Evolutionary conservation across 140 eudicot genomes (phyloP), one percentile per base, ranked within the genome.

Genomic region (Ambrosia hybrid): DNA sequence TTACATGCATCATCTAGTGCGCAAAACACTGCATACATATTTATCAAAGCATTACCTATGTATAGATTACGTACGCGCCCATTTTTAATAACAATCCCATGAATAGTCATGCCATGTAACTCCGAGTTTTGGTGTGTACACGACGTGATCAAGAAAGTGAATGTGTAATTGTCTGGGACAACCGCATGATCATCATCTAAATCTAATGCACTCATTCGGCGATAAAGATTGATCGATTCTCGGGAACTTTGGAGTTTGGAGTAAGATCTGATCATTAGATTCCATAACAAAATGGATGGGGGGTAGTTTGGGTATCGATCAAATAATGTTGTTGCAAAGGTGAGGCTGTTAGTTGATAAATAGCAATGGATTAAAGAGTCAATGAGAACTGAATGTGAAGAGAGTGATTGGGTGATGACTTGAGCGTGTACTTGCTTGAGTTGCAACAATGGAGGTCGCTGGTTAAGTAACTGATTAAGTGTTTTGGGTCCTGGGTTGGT

Each of bases 331-430:
- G 85, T 90, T 12, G 97, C 96, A 11, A 16, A 39, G 48, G 33
- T 67, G 41, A 88, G 60, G 62, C 39, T 71, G 4, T 83, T 79
- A 59, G 56, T 53, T 75, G 80, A 84, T 16, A 93, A 75, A 62
- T 93, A 88, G 59, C 91, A 85, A 59, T 90, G 98, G 58, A 93
- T 83, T 65, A 93, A 83, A 67, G 96, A 90, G 82, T 91, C 81
- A 13, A 68, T 65, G 14, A 90, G 55, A 14, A 60, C 51, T 7
- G 78, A 48, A 7, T 71, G 51, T 10, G 85, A 74, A 51, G 91
- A 74, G 36, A 87, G 79, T 46, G 92, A 74, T n/a, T 71, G 81
- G 16, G 86, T 73, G 71, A 93, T 74, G 38, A 91, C 52, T 67
- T 64, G 85, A 49, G 96, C 97, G 70, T 90, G 97, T 17, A 93